Conservation (phyloP, 163 green algal genomes). For the Chlamydomonas reinhardtii region DNA sequence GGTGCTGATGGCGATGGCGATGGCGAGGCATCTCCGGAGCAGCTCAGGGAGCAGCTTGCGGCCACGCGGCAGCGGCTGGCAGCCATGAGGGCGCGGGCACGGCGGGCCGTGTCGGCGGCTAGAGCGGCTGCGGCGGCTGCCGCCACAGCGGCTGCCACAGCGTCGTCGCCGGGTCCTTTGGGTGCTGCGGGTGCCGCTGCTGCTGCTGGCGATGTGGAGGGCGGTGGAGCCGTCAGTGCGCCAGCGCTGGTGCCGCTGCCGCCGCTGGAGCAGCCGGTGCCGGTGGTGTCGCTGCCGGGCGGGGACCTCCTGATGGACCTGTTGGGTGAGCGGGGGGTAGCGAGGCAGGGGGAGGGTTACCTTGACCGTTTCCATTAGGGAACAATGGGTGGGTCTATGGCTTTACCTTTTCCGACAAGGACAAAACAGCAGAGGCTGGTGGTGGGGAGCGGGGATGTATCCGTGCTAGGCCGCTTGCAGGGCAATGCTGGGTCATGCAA, state of each 20-base stretch:
- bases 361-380: too few species aligned
- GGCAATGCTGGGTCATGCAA: too few species aligned
- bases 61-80: background rate
- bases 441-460: too few species aligned
- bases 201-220: background rate
- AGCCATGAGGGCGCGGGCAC: background rate
- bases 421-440: too few species aligned
- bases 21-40: background rate
- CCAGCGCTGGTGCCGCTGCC: background rate
- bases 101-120: background rate
- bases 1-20: background rate
- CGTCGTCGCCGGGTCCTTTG: background rate
- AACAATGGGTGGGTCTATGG: too few species aligned
- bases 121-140: background rate
- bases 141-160: background rate
- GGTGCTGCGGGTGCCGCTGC: background rate
- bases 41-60: background rate
- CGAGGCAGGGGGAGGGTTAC: too few species aligned
- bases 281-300: background rate
- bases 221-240: too few species aligned
- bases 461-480: too few species aligned
- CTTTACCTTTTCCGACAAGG: too few species aligned
- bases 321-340: background rate
- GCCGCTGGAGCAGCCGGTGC: background rate
- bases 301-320: slow-evolving; percentile 6